These are phyloP conservation scores for Lasiosphaeria ovina DNA, from an alignment of 495 filamentous ascomycete species.

Conservation along the genomic window DNA sequence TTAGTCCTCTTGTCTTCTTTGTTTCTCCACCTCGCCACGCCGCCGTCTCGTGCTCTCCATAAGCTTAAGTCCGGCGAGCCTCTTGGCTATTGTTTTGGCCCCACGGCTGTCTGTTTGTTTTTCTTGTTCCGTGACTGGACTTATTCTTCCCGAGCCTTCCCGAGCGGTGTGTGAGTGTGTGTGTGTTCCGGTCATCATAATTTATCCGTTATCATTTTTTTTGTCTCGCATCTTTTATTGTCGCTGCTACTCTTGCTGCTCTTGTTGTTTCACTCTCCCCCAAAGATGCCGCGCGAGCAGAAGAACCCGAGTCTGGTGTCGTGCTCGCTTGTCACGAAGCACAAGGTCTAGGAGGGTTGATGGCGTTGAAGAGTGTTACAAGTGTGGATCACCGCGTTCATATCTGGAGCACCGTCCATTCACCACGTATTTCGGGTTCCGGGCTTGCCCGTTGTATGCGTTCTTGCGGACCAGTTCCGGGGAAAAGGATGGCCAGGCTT, in stretches of 20 bases:
- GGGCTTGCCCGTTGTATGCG: not conserved
- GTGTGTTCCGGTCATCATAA: not conserved
- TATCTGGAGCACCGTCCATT: constrained; percentile 6
- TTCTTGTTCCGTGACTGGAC: too few relatives aligned
- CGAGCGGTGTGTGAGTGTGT: too few relatives aligned
- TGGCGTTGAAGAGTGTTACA: constrained; percentile 21
- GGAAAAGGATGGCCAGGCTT: not conserved
- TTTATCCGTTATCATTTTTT: constrained; percentile 1
- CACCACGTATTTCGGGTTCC: not conserved
- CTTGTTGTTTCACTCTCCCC: not conserved
- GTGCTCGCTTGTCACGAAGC: constrained; percentile 23
- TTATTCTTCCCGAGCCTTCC: too few relatives aligned
- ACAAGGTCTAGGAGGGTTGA: constrained; percentile 18
- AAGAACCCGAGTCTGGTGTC: constrained; percentile 9
- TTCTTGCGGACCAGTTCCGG: constrained; percentile 2
- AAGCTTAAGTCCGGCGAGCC: too few relatives aligned
- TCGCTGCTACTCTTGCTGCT: not conserved
- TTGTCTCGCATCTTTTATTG: not conserved
- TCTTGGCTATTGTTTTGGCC: too few relatives aligned
- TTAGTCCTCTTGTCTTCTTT: constrained; percentile 9
- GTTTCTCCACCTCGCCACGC: constrained; percentile 11
- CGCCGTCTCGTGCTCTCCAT: constrained; percentile 8
- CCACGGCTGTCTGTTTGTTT: too few relatives aligned
- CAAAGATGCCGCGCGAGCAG: not conserved
- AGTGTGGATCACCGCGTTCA: constrained; percentile 16